These are phyloP conservation scores for Fusarium sterilihyphosum DNA, from an alignment of 2,329 filamentous ascomycete genomes.

Conservation along the genomic window DNA sequence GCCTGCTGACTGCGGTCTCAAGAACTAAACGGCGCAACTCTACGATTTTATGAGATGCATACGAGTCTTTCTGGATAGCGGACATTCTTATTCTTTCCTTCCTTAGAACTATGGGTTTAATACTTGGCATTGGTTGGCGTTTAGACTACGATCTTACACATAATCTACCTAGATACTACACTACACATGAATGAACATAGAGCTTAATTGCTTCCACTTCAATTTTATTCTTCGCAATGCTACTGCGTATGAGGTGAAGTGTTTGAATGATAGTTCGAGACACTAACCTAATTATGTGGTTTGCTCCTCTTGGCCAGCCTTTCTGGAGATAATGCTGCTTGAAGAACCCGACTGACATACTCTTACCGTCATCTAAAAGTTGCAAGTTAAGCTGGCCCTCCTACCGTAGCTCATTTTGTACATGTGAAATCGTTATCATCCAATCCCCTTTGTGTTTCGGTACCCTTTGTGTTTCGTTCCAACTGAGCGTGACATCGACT, in stretches of 20 bases:
- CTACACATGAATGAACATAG: constrained; percentile 29
- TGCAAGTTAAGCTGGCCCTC: background rate
- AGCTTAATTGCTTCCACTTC: constrained; percentile 13
- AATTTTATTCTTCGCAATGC: background rate
- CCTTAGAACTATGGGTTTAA: constrained; percentile 40
- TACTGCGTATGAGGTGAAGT: background rate
- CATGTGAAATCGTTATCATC: background rate
- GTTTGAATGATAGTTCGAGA: background rate
- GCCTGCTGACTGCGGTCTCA: constrained; percentile 56
- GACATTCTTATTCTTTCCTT: constrained; percentile 31
- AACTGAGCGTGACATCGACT: background rate
- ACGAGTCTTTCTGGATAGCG: constrained; percentile 12
- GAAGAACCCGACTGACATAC: background rate
- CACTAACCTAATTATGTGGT: background rate
- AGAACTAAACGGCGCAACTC: constrained; percentile 25
- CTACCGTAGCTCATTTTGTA: background rate
- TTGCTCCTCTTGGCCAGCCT: background rate
- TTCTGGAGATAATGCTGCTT: background rate
- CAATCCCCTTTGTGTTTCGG: no score
- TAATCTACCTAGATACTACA: constrained; percentile 36
- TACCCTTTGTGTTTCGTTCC: background rate
- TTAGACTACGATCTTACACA: constrained; percentile 35
- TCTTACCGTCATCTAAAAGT: background rate
- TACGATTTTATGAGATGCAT: constrained; percentile 27
- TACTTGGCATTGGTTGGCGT: constrained; percentile 40